These are phyloP conservation scores for Fusarium dimerum DNA, from an alignment of 2,329 filamentous ascomycete genomes.

Conservation along the genomic window DNA sequence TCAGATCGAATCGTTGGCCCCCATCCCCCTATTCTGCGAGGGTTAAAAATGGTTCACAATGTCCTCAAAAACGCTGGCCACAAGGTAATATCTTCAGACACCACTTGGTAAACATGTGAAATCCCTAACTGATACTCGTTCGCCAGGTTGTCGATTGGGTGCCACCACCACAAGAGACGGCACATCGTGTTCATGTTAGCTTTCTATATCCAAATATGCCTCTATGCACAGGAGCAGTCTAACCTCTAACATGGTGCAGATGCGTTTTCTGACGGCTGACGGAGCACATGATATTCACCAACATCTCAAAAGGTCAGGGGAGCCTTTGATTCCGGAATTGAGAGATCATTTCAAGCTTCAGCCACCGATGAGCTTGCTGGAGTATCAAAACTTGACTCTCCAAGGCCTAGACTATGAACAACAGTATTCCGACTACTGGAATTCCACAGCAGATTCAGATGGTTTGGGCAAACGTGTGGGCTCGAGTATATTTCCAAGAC, in stretches of 20 bases:
- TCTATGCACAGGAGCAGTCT: too few species aligned
- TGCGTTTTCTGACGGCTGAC: conserved; percentile 35
- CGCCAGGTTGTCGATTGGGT: conserved; percentile 23
- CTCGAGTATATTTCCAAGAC: background rate
- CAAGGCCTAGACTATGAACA: conserved; percentile 56
- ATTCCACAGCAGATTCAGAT: conserved; percentile 51
- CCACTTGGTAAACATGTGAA: too few species aligned
- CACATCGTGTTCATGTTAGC: conserved; percentile 12
- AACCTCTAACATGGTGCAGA: too few species aligned
- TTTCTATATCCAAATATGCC: too few species aligned
- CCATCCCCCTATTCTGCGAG: conserved; percentile 58
- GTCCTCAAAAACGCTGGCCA: conserved; percentile 36
- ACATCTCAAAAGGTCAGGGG: conserved; percentile 56
- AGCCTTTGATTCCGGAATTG: conserved; percentile 48
- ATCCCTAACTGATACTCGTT: too few species aligned
- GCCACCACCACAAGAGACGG: conserved; percentile 8
- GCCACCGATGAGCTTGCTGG: conserved; percentile 26
- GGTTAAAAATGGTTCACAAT: conserved; percentile 1
- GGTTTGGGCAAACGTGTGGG: conserved; percentile 34
- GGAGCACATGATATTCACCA: conserved; percentile 40
- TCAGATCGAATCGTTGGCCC: conserved; percentile 51
- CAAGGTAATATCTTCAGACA: conserved; percentile 38
- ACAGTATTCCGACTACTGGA: conserved; percentile 66
- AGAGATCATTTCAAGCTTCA: conserved; percentile 30
- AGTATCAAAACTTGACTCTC: conserved; percentile 49